These are phyloP conservation scores for Litchi chinensis DNA, from an alignment of 345 rosid species.

Conservation along the genomic window DNA sequence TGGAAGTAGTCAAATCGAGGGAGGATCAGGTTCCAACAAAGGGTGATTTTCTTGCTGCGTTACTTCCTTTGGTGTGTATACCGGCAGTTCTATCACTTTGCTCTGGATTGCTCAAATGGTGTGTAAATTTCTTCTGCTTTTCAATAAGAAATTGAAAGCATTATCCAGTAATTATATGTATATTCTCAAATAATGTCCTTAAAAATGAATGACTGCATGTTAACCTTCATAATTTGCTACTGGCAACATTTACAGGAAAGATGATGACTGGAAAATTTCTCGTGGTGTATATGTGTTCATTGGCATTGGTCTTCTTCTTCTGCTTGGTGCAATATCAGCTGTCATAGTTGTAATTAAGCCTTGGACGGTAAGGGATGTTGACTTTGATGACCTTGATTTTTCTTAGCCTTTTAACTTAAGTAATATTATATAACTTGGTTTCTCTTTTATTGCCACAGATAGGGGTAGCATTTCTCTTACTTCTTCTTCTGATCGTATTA, in stretches of 20 bases:
- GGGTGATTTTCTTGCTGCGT: slow-evolving; percentile 94
- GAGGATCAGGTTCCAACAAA: slow-evolving; percentile 79
- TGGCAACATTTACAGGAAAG: slow-evolving; percentile 74
- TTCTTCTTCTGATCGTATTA: slow-evolving; percentile 85
- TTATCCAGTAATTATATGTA: slow-evolving; percentile 6
- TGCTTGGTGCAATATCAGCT: slow-evolving; percentile 92
- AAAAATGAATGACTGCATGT: slow-evolving; percentile 6
- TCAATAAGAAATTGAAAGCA: slow-evolving; percentile 16
- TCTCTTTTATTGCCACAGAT: slow-evolving; percentile 55
- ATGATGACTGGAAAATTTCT: slow-evolving; percentile 95
- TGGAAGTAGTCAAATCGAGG: slow-evolving; percentile 90
- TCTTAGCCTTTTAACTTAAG: slow-evolving; percentile 18
- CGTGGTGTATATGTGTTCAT: slow-evolving; percentile 84
- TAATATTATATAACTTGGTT: slow-evolving; percentile 32
- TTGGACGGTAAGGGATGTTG: slow-evolving; percentile 76
- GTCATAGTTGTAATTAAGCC: slow-evolving; percentile 77
- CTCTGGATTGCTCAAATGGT: slow-evolving; percentile 97
- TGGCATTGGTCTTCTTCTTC: slow-evolving; percentile 85
- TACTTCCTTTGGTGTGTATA: slow-evolving; percentile 93
- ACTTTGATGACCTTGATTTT: slow-evolving; percentile 16
- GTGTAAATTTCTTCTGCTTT: slow-evolving; percentile 30
- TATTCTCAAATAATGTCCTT: background rate
- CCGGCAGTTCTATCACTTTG: slow-evolving; percentile 89
- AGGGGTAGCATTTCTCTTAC: slow-evolving; percentile 86
- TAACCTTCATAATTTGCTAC: slow-evolving; percentile 21